These are phyloP conservation scores for Podospora pseudoanserina DNA, from an alignment of 495 filamentous ascomycete species.

Conservation along the genomic window DNA sequence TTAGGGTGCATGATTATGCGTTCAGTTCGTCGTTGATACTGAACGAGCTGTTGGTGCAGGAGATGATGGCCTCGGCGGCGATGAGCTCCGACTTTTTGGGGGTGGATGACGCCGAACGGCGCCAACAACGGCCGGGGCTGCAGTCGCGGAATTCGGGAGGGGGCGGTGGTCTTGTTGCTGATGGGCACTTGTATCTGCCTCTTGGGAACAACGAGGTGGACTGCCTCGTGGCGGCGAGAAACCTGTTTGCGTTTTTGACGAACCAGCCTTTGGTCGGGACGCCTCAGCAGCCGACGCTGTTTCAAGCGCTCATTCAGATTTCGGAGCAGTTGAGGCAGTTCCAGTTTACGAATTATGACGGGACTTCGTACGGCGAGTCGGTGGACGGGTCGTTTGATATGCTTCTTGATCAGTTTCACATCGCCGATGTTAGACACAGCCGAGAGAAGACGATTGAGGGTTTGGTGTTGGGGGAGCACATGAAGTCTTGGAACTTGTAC, in stretches of 20 bases:
- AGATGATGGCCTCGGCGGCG: conserved; percentile 40
- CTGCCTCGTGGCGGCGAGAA: conserved; percentile 70
- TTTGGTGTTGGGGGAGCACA: conserved; percentile 78
- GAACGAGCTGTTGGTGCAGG: conserved; percentile 63
- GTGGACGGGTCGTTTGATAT: conserved; percentile 70
- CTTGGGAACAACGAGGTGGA: conserved; percentile 53
- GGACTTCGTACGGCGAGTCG: conserved; percentile 74
- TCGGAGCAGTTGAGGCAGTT: conserved; percentile 65
- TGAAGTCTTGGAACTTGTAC: conserved; percentile 78
- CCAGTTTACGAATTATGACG: conserved; percentile 76
- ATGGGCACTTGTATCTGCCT: conserved; percentile 70
- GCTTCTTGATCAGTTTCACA: conserved; percentile 67
- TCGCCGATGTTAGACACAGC: conserved; percentile 78
- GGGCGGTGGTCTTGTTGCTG: conserved; percentile 24
- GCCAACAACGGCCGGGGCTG: conserved; percentile 32
- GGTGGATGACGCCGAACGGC: conserved; percentile 45
- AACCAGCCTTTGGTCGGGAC: conserved; percentile 80
- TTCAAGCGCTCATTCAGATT: conserved; percentile 70
- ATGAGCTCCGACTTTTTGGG: conserved; percentile 35
- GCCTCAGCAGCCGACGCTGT: conserved; percentile 59
- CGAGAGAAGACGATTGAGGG: conserved; percentile 89
- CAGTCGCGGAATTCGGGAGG: conserved; percentile 14
- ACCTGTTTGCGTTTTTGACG: conserved; percentile 85
- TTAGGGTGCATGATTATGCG: conserved; percentile 68
- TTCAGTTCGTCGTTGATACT: conserved; percentile 69